Percentiles rank a stretch among this genome's conserved stretches.
phyloP scores from a whole-genome alignment of 2,329 filamentous ascomycete genomes.

The Aulographum hederae region DNA sequence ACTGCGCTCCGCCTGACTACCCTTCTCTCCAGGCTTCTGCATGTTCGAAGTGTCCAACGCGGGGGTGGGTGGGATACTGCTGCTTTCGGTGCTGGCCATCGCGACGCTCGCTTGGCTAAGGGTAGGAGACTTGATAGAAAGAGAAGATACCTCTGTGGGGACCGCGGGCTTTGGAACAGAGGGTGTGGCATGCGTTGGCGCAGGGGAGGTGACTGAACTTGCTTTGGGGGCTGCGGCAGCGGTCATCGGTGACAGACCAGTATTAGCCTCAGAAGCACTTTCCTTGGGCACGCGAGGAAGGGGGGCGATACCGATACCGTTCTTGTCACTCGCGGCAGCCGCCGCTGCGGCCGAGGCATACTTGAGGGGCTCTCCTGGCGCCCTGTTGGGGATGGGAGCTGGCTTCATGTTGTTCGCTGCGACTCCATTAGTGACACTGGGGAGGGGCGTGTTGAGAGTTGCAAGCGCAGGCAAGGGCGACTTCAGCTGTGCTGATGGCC shows the following conservation, averaged over 20 bases:
- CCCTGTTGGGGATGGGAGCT: slow-evolving; percentile 64
- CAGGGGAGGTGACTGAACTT: slow-evolving; percentile 38
- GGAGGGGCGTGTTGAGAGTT: slow-evolving; percentile 61
- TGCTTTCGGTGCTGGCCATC: slow-evolving; percentile 20
- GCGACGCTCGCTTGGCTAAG: slow-evolving; percentile 24
- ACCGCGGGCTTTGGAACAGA: too few relatives aligned
- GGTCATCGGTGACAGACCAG: slow-evolving; percentile 25
- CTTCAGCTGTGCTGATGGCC: slow-evolving; percentile 80
- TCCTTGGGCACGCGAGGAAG: slow-evolving; percentile 71
- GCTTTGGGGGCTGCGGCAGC: slow-evolving; percentile 32
- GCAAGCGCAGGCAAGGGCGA: slow-evolving; percentile 86
- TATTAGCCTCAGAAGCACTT: slow-evolving; percentile 17
- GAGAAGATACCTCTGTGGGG: slow-evolving; percentile 11
- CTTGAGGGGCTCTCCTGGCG: slow-evolving; percentile 80
- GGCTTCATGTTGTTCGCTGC: slow-evolving; percentile 68
- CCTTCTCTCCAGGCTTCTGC: slow-evolving; percentile 2
- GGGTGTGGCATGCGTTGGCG: slow-evolving; percentile 15
- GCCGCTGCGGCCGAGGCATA: slow-evolving; percentile 94
- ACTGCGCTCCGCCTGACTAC: slow-evolving; percentile 23
- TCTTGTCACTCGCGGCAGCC: slow-evolving; percentile 79
- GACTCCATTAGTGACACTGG: slow-evolving; percentile 41
- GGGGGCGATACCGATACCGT: slow-evolving; percentile 75
- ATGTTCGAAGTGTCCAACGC: slow-evolving; percentile 19
- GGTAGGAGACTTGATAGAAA: slow-evolving; percentile 33
- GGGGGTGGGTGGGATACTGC: slow-evolving; percentile 26